Conservation (phyloP, 1,284 basidiomycete genomes). For the Mycena sp. region DNA sequence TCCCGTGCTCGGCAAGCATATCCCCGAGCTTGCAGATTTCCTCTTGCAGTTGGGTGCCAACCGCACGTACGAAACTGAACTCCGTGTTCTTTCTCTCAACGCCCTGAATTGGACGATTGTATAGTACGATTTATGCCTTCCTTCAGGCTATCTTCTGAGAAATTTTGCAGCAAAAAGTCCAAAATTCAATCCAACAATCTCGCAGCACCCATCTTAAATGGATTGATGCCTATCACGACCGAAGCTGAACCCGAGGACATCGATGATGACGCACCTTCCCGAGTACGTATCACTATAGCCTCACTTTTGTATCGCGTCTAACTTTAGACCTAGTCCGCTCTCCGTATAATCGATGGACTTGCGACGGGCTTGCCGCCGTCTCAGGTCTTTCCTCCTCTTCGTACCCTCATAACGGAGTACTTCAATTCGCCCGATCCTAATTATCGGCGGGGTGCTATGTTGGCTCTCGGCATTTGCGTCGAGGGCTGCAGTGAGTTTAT, state of each 20-base stretch:
- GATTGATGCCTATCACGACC: slow-evolving; percentile 93
- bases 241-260: slow-evolving; percentile 86
- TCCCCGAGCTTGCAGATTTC: slow-evolving; percentile 91
- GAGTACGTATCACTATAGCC: slow-evolving; percentile 61
- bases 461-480: slow-evolving; percentile 95
- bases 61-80: slow-evolving; percentile 79
- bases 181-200: slow-evolving; percentile 92
- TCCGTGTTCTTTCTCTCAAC: slow-evolving; percentile 93
- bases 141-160: not conserved
- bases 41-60: slow-evolving; percentile 89
- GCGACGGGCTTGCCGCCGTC: slow-evolving; percentile 94
- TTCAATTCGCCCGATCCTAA: slow-evolving; percentile 84
- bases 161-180: slow-evolving; percentile 86
- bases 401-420: slow-evolving; percentile 83
- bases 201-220: slow-evolving; percentile 88
- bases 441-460: slow-evolving; percentile 92
- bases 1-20: slow-evolving; percentile 90
- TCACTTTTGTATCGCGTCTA: not conserved
- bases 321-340: slow-evolving; percentile 70
- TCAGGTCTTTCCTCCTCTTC: slow-evolving; percentile 97
- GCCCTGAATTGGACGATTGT: slow-evolving; percentile 96
- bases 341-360: slow-evolving; percentile 95
- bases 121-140: slow-evolving; percentile 63
- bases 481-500: slow-evolving; percentile 99
- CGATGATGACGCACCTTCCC: slow-evolving; percentile 91